Evolutionary conservation across 495 filamentous ascomycete genomes (phyloP), one percentile per base, ranked within the genome.

Genomic region (Aspergillus heteromorphus): DNA sequence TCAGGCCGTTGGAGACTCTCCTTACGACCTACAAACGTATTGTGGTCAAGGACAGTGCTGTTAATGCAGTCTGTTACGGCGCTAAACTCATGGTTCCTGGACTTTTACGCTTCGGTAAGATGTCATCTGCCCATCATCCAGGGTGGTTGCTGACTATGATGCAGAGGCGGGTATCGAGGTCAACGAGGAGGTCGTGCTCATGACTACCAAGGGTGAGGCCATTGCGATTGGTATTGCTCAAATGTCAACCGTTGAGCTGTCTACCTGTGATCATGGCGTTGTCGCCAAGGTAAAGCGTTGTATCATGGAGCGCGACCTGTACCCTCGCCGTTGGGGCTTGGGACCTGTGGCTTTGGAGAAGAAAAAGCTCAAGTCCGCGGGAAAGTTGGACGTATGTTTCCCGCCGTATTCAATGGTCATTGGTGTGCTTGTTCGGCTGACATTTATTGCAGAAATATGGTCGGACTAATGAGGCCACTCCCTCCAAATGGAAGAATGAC

Each of bases 241-340:
- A 73, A 97, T 97, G 92, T 92, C 88, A 13, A 91, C 91, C 1
- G 88, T 92, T 51, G 89, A 95, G 70, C 84, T 98, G 65, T 83
- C 87, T 9, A 88, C 87, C 42, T 96, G 91, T 71, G 89, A 95
- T 67, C 95, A 98, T 70, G 95, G 95, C 59, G 88, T 95, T 29
- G 92, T 97, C 42, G 93, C 95, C 48, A 96, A 95, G 78, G 86
- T 97, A 66, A 97, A 97, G 84, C 84, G 93, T 51, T 91, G 89
- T 70, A 98, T 98, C 72, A 97, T 98, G 93, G 95, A 98, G 76
- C 88, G 93, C 57, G 92, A 97, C 66, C 78, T 95, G 11, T 98
- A 98, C 79, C 92, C 92, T 53, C 81, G 88, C 67, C 76, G 91
- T 77, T 98, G 93, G 93, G 95, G 95, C 48, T 72, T 96, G 60